Evolutionary conservation across 2,329 filamentous ascomycete genomes (phyloP), one percentile per base, ranked within the genome.

Genomic region (Pseudogymnoascus sp.): DNA sequence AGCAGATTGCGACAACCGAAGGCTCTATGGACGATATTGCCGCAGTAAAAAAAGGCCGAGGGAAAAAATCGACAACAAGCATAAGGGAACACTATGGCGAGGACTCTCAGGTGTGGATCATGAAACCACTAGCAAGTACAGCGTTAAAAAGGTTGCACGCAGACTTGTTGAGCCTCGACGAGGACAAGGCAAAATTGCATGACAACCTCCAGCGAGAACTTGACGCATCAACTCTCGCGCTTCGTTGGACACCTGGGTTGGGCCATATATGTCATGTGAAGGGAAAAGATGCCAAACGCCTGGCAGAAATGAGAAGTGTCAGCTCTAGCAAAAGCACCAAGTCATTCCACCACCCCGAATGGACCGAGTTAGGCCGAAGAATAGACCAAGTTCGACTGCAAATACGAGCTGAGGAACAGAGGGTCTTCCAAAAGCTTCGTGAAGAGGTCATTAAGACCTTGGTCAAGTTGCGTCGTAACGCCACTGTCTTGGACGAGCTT

Each of bases 241-340:
- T 99, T 18, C 89, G 88, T 69, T 97, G 92, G 89, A 91, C 88
- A 1, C 88, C 93, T 0, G 88, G 87, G 12, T 81, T 96, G 1
- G 93, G 94, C 7, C 90, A 99, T 72, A 89, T 96, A 70, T 92
- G 89, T 68, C 92, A 97, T 72, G 83, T 97, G 68, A 94, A 88
- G 74, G 91, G 91, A 35, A 92, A 89, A 72, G 88, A 94, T 69
- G 78, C 82, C 7, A 68, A 64, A 15, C 63, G 68, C 4, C 66
- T 75, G 21, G 68, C 71, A 71, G 77, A 72, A 9, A 67, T 74
- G 21, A 76, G 76, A n/a, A 84, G 80, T 61, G 81, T 97, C 59
- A 88, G 87, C 33, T 87, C 90, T 2, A 93, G 88, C 67, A 94
- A 91, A 67, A 88, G 86, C 9, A 97, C 94, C 0, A 85, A 87